These are phyloP conservation scores for Fraxinus pennsylvanica DNA, from an alignment of 257 asterid genomes.

Conservation along the genomic window DNA sequence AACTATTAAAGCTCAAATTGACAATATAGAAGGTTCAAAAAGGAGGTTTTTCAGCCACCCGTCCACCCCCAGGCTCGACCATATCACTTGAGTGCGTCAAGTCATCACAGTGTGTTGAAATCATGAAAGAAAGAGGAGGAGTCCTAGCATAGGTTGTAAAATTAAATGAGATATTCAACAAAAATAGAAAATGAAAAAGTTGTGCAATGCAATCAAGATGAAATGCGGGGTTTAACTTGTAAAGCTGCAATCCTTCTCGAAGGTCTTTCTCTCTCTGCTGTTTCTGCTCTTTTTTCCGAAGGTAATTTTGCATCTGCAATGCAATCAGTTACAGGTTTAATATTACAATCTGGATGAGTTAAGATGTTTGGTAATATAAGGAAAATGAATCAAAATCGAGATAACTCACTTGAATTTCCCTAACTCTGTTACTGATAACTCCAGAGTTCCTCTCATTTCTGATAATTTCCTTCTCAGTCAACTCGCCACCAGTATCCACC, in stretches of 20 bases:
- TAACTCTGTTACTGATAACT: constrained; percentile 62
- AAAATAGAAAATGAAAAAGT: not conserved
- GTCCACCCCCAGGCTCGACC: not conserved
- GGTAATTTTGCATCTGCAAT: constrained; percentile 64
- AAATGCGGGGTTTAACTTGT: constrained; percentile 51
- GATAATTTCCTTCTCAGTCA: constrained; percentile 85
- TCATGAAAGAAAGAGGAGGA: not conserved
- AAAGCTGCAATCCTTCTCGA: constrained; percentile 78
- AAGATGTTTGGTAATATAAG: not conserved
- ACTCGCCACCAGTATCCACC: constrained; percentile 61
- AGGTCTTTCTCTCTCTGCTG: constrained; percentile 69
- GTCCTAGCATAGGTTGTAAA: not conserved
- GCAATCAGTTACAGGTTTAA: constrained; percentile 1
- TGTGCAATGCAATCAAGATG: constrained; percentile 6
- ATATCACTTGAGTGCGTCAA: not conserved
- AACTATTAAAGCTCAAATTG: not conserved
- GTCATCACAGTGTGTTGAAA: not conserved
- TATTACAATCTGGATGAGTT: not conserved
- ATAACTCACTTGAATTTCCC: constrained; percentile 82
- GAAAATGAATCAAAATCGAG: not conserved
- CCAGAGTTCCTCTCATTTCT: constrained; percentile 88
- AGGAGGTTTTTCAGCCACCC: not conserved
- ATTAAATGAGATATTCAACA: not conserved
- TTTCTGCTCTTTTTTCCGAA: constrained; percentile 69
- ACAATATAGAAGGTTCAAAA: not conserved